A percentile compares a stretch with the other conserved stretches of the same genome.
Conservation (phyloP, 805 yeast species). For the Kluyveromyces wickerhamii region DNA sequence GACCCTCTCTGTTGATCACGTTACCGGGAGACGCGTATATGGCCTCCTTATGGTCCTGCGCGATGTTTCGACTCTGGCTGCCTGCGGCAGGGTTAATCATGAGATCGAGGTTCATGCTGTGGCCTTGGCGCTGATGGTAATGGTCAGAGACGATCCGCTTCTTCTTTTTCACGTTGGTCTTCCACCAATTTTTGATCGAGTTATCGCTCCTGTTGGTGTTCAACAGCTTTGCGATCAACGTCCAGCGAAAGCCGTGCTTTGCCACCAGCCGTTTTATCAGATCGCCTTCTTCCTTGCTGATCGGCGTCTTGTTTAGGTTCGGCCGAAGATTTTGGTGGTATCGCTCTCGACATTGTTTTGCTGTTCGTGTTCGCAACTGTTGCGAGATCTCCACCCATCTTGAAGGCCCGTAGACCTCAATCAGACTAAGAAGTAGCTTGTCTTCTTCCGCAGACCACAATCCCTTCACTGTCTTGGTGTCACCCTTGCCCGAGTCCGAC, state of each 20-base stretch:
- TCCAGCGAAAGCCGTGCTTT: constrained; percentile 85
- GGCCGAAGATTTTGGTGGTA: constrained; percentile 91
- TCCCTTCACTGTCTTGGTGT: constrained; percentile 35
- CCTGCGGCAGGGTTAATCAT: too few relatives aligned
- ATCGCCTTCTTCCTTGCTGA: constrained; percentile 75
- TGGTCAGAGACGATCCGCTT: too few relatives aligned
- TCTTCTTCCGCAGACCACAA: constrained; percentile 92
- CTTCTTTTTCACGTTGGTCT: constrained; percentile 83
- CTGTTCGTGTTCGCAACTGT: constrained; percentile 65
- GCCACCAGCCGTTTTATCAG: constrained; percentile 72
- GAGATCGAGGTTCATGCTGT: too few relatives aligned
- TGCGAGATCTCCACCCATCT: constrained; percentile 87
- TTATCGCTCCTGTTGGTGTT: constrained; percentile 73
- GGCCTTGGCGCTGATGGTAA: too few relatives aligned
- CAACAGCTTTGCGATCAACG: constrained; percentile 81
- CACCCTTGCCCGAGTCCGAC: too few relatives aligned
- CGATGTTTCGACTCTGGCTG: too few relatives aligned
- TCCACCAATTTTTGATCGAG: constrained; percentile 71
- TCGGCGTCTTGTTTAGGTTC: constrained; percentile 70
- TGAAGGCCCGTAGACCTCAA: constrained; percentile 64
- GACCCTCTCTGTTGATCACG: too few relatives aligned
- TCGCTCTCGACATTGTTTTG: constrained; percentile 87
- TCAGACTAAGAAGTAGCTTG: constrained; percentile 58
- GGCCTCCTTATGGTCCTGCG: too few relatives aligned
- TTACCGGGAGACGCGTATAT: too few relatives aligned